Conservation (phyloP, 2,329 filamentous ascomycete genomes). For the Claviceps africana region DNA sequence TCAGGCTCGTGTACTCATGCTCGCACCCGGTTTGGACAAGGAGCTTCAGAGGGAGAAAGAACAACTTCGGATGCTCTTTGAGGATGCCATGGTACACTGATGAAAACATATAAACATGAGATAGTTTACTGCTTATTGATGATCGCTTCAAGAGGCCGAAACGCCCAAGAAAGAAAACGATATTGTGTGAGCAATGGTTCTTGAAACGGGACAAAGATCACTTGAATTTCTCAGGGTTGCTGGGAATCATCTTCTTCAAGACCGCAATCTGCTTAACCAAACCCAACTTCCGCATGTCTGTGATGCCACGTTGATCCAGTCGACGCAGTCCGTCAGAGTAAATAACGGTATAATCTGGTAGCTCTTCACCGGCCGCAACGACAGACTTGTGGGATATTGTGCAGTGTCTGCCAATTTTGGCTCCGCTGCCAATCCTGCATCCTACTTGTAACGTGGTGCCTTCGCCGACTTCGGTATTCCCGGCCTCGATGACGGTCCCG, state of each 20-base stretch:
- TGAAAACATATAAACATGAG: not conserved
- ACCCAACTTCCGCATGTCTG: slow-evolving; percentile 48
- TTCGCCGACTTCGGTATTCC: slow-evolving; percentile 47
- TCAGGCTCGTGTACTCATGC: slow-evolving; percentile 77
- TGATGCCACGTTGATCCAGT: slow-evolving; percentile 44
- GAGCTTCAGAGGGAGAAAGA: slow-evolving; percentile 58
- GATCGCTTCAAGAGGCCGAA: not conserved
- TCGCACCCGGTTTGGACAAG: slow-evolving; percentile 67
- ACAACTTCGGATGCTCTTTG: slow-evolving; percentile 56
- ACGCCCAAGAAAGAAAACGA: not conserved
- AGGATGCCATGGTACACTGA: slow-evolving; percentile 35
- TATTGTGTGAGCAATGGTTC: not conserved
- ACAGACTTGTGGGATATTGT: slow-evolving; percentile 53
- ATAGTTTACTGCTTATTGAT: not conserved
- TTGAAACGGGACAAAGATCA: slow-evolving; percentile 10
- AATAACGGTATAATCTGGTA: slow-evolving; percentile 56
- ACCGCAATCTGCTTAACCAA: slow-evolving; percentile 56
- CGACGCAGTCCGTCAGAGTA: slow-evolving; percentile 50
- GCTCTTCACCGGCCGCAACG: slow-evolving; percentile 39
- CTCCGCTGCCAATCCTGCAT: slow-evolving; percentile 43
- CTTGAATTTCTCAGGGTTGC: slow-evolving; percentile 40
- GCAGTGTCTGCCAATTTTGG: slow-evolving; percentile 52
- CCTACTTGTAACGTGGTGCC: slow-evolving; percentile 47
- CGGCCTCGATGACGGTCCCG: slow-evolving; percentile 45
- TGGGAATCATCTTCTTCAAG: slow-evolving; percentile 51